phyloP scores from a whole-genome alignment of 768 basidiomycete genomes.

The Plicaturopsis crispa region DNA sequence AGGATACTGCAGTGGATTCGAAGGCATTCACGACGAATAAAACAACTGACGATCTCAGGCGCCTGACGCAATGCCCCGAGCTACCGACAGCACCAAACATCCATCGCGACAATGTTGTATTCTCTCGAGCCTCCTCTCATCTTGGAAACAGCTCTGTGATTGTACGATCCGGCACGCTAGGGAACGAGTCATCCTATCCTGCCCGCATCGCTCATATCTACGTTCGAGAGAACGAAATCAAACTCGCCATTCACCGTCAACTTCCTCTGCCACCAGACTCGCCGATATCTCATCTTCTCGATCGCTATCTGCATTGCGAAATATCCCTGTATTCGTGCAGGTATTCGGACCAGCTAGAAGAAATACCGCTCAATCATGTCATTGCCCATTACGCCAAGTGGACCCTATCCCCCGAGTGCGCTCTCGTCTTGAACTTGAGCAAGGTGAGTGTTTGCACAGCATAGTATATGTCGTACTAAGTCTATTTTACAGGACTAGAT shows the following conservation, averaged over 20 bases:
- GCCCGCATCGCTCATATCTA: constrained; percentile 4
- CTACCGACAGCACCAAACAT: background rate
- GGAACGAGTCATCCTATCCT: constrained; percentile 3
- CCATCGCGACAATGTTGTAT: constrained; percentile 3
- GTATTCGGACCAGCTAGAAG: too few species aligned
- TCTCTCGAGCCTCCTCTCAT: constrained; percentile 7
- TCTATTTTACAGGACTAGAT: too few species aligned
- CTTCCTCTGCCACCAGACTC: too few species aligned
- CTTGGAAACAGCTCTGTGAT: constrained; percentile 11
- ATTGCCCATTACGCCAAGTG: too few species aligned
- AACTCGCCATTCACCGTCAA: background rate
- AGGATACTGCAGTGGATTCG: background rate
- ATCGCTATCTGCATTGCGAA: too few species aligned
- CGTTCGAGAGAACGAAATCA: background rate
- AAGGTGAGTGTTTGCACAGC: too few species aligned
- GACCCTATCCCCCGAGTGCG: too few species aligned
- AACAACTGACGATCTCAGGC: background rate
- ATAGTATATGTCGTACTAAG: too few species aligned
- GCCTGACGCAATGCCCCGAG: background rate
- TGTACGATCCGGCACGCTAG: constrained; percentile 3
- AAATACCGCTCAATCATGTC: too few species aligned
- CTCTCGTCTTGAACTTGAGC: too few species aligned
- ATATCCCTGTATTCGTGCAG: too few species aligned
- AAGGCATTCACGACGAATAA: background rate
- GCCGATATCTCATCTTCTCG: too few species aligned